Evolutionary conservation across 805 yeast genomes (phyloP).

Genomic region (Lipomyces kockii): DNA sequence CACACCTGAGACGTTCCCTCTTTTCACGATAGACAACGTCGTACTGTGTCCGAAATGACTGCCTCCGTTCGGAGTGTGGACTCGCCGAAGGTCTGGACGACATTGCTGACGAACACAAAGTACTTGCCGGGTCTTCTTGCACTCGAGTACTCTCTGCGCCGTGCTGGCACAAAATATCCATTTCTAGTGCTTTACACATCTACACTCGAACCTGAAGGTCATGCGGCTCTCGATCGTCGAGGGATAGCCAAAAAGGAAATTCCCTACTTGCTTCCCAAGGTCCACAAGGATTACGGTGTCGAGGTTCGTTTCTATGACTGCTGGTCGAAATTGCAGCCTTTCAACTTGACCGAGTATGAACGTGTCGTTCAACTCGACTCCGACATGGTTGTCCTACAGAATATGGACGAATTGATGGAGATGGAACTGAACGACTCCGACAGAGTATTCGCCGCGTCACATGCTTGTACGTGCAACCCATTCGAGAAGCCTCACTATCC

Average conservation of each 20-base stretch:
- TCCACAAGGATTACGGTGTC: constrained; percentile 52
- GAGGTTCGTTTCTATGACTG: constrained; percentile 64
- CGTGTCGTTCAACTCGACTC: constrained; percentile 61
- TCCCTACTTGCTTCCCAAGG: constrained; percentile 52
- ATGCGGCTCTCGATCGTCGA: constrained; percentile 48
- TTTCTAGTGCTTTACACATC: constrained; percentile 60
- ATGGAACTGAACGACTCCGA: constrained; percentile 46
- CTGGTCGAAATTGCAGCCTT: constrained; percentile 65
- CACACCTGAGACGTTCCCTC: neutral
- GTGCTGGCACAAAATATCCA: constrained; percentile 54
- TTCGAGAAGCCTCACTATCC: constrained; percentile 59
- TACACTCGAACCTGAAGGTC: constrained; percentile 52
- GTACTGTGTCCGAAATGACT: constrained; percentile 15
- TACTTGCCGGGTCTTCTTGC: constrained; percentile 60
- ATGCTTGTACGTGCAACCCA: constrained; percentile 69
- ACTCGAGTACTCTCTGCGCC: constrained; percentile 54
- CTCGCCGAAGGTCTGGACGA: constrained; percentile 56
- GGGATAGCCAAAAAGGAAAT: constrained; percentile 52
- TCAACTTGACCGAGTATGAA: constrained; percentile 56
- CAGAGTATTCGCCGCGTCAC: constrained; percentile 56
- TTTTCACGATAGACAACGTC: neutral
- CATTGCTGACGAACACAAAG: constrained; percentile 57
- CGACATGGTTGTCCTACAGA: constrained; percentile 61
- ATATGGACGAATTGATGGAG: constrained; percentile 65
- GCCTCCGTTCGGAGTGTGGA: constrained; percentile 21